These are phyloP conservation scores for Pulicaria dysenterica DNA, from an alignment of 129 eudicot genomes.

Conservation along the genomic window DNA sequence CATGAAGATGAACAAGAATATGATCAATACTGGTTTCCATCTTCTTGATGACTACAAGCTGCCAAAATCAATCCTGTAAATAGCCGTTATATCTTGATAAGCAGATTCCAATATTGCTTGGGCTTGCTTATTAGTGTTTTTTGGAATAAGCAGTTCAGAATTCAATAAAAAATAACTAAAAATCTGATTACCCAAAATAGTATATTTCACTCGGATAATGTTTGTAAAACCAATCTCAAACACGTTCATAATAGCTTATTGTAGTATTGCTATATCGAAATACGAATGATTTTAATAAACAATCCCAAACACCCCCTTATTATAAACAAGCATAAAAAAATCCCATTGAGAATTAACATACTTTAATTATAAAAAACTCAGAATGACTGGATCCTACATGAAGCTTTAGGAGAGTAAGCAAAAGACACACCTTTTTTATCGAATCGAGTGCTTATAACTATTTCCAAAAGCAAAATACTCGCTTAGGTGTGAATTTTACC, in stretches of 20 bases:
- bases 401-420: not conserved
- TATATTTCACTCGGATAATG: too few relatives aligned
- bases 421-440: not conserved
- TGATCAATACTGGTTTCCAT: conserved; percentile 2
- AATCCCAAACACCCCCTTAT: too few relatives aligned
- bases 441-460: not conserved
- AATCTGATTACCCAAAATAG: too few relatives aligned
- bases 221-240: too few relatives aligned
- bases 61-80: conserved; percentile 15
- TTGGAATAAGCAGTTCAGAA: not conserved
- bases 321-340: not conserved
- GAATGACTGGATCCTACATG: not conserved
- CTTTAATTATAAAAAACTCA: not conserved
- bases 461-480: not conserved
- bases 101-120: not conserved
- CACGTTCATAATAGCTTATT: too few relatives aligned
- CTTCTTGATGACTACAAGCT: conserved; percentile 13
- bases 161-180: not conserved
- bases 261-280: too few relatives aligned
- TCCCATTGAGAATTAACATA: not conserved
- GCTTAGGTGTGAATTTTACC: conserved; percentile 15
- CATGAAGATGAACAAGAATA: conserved; percentile 14
- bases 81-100: not conserved
- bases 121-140: not conserved
- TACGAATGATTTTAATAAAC: too few relatives aligned